Conservation (phyloP, 192 early-diverging fungal genomes). For the Umbelopsis vinacea region DNA sequence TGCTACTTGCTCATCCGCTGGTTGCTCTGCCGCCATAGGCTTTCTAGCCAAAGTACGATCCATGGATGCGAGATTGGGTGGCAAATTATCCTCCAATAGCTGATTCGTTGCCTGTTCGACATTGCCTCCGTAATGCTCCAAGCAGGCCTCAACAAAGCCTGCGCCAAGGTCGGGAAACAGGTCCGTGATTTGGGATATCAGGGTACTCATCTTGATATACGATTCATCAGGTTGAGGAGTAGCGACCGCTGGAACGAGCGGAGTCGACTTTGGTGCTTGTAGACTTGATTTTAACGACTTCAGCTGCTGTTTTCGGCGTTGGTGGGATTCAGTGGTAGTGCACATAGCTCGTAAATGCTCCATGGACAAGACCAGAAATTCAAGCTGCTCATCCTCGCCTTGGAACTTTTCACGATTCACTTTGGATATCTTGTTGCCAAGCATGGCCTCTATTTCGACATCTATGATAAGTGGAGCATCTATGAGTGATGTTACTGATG, state of each 20-base stretch:
- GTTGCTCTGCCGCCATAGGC: neutral
- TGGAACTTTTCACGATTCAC: slow-evolving; percentile 46
- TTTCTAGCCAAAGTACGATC: slow-evolving; percentile 62
- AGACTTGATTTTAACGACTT: neutral
- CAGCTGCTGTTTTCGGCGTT: slow-evolving; percentile 11
- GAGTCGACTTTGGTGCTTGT: slow-evolving; percentile 15
- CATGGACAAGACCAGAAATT: slow-evolving; percentile 67
- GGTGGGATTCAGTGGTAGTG: slow-evolving; percentile 4
- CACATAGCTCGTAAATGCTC: slow-evolving; percentile 70
- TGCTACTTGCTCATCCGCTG: slow-evolving; percentile 5
- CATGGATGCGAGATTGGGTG: slow-evolving; percentile 63
- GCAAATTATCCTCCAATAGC: slow-evolving; percentile 80
- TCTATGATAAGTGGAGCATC: slow-evolving; percentile 87
- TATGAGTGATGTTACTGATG: slow-evolving; percentile 56
- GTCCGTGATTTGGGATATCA: slow-evolving; percentile 84
- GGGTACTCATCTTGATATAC: slow-evolving; percentile 56
- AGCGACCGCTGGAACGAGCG: slow-evolving; percentile 43
- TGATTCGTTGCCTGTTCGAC: slow-evolving; percentile 77
- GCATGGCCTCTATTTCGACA: slow-evolving; percentile 74
- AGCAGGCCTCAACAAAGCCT: slow-evolving; percentile 89
- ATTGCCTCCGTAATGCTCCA: slow-evolving; percentile 68
- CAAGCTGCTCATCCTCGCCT: slow-evolving; percentile 59
- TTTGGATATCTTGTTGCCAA: slow-evolving; percentile 58
- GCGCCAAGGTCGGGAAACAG: slow-evolving; percentile 88
- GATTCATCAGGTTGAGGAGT: slow-evolving; percentile 37